Conservation (phyloP, 176 grass and related monocot genomes). For the Melocanna baccifera region DNA sequence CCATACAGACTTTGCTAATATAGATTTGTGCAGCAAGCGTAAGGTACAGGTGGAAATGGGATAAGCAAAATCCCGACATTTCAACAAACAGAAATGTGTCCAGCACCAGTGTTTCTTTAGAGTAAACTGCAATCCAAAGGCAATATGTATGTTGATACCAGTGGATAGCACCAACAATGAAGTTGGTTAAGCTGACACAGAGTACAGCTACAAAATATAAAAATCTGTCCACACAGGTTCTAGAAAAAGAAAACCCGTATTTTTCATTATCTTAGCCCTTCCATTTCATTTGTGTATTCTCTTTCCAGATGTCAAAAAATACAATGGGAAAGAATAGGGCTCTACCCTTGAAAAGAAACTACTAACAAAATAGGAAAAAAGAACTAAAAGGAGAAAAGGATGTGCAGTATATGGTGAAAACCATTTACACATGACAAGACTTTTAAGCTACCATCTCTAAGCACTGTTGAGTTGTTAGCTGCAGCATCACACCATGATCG, state of each 20-base stretch:
- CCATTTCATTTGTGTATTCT: slow-evolving; percentile 39
- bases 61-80: background rate
- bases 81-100: slow-evolving; percentile 28
- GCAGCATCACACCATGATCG: slow-evolving; percentile 55
- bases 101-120: slow-evolving; percentile 9
- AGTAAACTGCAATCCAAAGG: slow-evolving; percentile 33
- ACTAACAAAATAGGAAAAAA: slow-evolving; percentile 9
- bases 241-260: background rate
- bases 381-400: background rate
- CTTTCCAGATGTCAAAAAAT: slow-evolving; percentile 54
- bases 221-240: background rate
- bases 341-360: background rate
- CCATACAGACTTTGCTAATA: background rate
- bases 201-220: background rate
- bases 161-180: background rate
- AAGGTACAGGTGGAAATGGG: background rate
- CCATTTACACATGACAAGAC: slow-evolving; percentile 50
- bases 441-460: slow-evolving; percentile 49
- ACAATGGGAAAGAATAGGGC: slow-evolving; percentile 54
- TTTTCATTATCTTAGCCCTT: slow-evolving; percentile 14
- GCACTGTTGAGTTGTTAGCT: slow-evolving; percentile 40
- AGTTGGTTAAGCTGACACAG: slow-evolving; percentile 4
- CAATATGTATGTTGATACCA: background rate
- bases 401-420: slow-evolving; percentile 30
- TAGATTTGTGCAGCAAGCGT: background rate